A percentile compares a stretch with the other conserved stretches of the same genome.
Evolutionary conservation across 768 basidiomycete species (phyloP).

Genomic region (Mycena polygramma): DNA sequence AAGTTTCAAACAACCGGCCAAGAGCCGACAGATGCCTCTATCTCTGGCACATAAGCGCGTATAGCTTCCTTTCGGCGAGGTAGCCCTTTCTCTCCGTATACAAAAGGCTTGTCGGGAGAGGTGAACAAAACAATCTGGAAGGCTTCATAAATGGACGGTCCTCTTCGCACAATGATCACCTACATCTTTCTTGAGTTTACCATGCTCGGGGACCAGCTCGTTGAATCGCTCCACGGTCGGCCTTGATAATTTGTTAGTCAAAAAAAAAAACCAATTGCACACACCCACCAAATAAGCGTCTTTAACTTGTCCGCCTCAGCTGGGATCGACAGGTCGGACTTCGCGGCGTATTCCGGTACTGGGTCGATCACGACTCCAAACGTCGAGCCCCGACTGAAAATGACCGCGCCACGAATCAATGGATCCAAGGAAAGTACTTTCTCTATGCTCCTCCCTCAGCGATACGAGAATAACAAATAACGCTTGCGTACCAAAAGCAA

Average conservation of each 20-base stretch:
- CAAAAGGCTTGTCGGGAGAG: constrained; percentile 3
- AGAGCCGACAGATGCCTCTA: constrained; percentile 5
- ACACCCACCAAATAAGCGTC: constrained; percentile 1
- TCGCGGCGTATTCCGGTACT: constrained; percentile 6
- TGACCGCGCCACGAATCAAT: constrained; percentile 13
- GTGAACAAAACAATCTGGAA: constrained; percentile 9
- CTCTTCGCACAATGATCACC: not conserved
- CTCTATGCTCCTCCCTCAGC: not conserved
- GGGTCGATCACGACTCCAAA: constrained; percentile 8
- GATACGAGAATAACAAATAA: not conserved
- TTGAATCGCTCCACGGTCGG: constrained; percentile 9
- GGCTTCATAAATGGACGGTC: not conserved
- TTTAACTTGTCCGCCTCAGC: not conserved
- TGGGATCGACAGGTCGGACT: not conserved
- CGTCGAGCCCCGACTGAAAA: not conserved
- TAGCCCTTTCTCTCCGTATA: constrained; percentile 13
- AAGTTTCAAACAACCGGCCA: not conserved
- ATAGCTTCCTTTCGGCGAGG: constrained; percentile 9
- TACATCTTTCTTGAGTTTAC: constrained; percentile 9
- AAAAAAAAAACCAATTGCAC: no score
- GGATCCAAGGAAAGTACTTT: constrained; percentile 5
- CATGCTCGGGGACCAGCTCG: not conserved
- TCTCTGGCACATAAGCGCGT: not conserved
- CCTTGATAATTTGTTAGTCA: not conserved
- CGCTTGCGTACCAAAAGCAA: constrained; percentile 6